phyloP scores from a whole-genome alignment of 345 rosid genomes.

The Lumnitzera racemosa region DNA sequence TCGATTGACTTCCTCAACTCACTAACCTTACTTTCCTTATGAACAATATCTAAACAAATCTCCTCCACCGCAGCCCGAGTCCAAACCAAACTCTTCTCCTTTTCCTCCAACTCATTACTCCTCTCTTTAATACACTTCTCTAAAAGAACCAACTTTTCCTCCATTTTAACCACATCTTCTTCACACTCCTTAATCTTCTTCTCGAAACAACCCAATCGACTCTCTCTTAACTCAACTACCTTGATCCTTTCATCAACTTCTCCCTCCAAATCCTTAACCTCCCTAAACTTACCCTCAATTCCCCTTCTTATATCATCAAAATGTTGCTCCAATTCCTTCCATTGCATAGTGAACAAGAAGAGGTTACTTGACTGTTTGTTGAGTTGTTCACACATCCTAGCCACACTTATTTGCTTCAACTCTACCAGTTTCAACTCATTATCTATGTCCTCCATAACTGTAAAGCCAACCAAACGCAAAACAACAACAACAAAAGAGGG shows the following conservation, averaged over 20 bases:
- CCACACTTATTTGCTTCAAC: not conserved
- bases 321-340: constrained; percentile 7
- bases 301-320: not conserved
- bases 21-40: too few relatives aligned
- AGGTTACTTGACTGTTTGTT: not conserved
- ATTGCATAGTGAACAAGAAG: constrained; percentile 1
- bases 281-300: not conserved
- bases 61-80: too few relatives aligned
- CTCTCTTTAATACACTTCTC: too few relatives aligned
- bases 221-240: not conserved
- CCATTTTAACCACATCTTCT: too few relatives aligned
- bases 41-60: too few relatives aligned
- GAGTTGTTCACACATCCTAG: not conserved
- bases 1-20: too few relatives aligned
- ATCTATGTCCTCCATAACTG: not conserved
- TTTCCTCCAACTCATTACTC: too few relatives aligned
- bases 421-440: not conserved
- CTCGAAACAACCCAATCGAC: not conserved
- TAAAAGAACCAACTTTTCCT: too few relatives aligned
- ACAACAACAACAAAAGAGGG: too few relatives aligned
- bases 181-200: not conserved
- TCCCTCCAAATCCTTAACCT: not conserved
- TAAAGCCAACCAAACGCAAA: too few relatives aligned
- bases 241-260: not conserved
- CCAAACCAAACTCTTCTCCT: too few relatives aligned